Evolutionary conservation across 164 flowering plant species (phyloP).

Genomic region (Magnolia kwangsiensis): DNA sequence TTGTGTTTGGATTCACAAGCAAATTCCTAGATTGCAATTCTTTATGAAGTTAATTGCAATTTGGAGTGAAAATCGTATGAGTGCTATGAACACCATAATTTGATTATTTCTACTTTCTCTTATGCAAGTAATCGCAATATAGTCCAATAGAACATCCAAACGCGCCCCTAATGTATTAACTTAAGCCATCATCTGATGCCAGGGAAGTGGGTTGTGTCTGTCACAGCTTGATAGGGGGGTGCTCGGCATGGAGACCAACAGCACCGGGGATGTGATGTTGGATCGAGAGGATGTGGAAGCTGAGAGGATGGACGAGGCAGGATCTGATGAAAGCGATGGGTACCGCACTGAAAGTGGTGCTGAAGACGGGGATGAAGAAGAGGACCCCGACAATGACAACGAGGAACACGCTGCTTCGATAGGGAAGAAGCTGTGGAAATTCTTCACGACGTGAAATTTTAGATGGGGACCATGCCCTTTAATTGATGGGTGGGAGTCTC

Average conservation of each 20-base stretch:
- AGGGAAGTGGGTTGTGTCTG: too few relatives aligned
- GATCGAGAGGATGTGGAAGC: slow-evolving; percentile 14
- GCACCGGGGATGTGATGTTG: slow-evolving; percentile 22
- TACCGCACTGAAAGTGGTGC: slow-evolving; percentile 22
- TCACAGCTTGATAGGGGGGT: slow-evolving; percentile 13
- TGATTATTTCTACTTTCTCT: too few relatives aligned
- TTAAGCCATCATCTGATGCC: too few relatives aligned
- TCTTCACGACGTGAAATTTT: slow-evolving; percentile 61
- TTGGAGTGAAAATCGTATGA: too few relatives aligned
- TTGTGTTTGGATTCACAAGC: too few relatives aligned
- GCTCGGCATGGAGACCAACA: slow-evolving; percentile 15
- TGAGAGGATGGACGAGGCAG: slow-evolving; percentile 26
- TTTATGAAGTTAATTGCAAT: too few relatives aligned
- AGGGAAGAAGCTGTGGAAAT: slow-evolving; percentile 73
- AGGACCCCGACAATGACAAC: slow-evolving; percentile 23
- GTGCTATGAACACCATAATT: too few relatives aligned
- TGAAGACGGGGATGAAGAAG: slow-evolving; percentile 27
- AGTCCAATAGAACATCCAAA: too few relatives aligned
- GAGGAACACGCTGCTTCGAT: slow-evolving; percentile 55
- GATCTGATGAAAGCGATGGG: background rate
- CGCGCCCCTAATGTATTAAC: too few relatives aligned
- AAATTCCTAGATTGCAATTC: too few relatives aligned
- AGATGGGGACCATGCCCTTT: background rate
- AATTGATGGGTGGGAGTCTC: background rate
- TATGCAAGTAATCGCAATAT: too few relatives aligned